These are phyloP conservation scores for Claviceps purpurea DNA, from an alignment of 2,329 filamentous ascomycete genomes.

Conservation along the genomic window DNA sequence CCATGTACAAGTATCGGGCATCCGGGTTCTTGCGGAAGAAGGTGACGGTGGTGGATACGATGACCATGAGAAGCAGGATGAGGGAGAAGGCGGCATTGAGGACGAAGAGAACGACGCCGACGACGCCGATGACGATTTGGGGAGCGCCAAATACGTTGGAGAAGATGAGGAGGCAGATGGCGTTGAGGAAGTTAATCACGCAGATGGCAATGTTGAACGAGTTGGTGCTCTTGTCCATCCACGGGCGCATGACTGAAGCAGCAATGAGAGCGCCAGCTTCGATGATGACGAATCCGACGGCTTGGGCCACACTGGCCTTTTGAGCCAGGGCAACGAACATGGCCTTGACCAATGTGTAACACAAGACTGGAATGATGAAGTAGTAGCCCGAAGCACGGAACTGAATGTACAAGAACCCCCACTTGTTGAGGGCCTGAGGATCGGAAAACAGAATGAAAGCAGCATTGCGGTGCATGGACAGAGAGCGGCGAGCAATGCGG, in stretches of 20 bases:
- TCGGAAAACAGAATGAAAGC: slow-evolving; percentile 96
- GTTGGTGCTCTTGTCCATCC: slow-evolving; percentile 99
- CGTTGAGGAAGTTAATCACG: slow-evolving; percentile 80
- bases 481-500: slow-evolving; percentile 73
- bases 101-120: slow-evolving; percentile 82
- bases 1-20: slow-evolving; percentile 90
- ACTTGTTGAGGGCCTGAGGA: slow-evolving; percentile 87
- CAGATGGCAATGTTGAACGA: slow-evolving; percentile 90
- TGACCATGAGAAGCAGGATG: slow-evolving; percentile 68
- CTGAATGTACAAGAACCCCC: slow-evolving; percentile 95
- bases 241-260: slow-evolving; percentile 71
- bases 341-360: slow-evolving; percentile 73
- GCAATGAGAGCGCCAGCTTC: slow-evolving; percentile 67
- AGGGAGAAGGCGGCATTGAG: slow-evolving; percentile 74
- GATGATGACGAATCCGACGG: slow-evolving; percentile 69
- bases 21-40: slow-evolving; percentile 90
- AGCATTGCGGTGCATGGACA: slow-evolving; percentile 86
- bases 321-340: slow-evolving; percentile 82
- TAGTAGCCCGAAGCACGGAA: slow-evolving; percentile 94
- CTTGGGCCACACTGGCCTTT: slow-evolving; percentile 55
- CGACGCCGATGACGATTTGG: slow-evolving; percentile 68
- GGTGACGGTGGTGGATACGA: slow-evolving; percentile 47
- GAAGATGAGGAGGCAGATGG: slow-evolving; percentile 81
- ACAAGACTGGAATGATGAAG: slow-evolving; percentile 70
- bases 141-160: slow-evolving; percentile 77